Base-by-base conservation (phyloP, 176 grass and related monocot species). In the Guadua angustifolia region DNA sequence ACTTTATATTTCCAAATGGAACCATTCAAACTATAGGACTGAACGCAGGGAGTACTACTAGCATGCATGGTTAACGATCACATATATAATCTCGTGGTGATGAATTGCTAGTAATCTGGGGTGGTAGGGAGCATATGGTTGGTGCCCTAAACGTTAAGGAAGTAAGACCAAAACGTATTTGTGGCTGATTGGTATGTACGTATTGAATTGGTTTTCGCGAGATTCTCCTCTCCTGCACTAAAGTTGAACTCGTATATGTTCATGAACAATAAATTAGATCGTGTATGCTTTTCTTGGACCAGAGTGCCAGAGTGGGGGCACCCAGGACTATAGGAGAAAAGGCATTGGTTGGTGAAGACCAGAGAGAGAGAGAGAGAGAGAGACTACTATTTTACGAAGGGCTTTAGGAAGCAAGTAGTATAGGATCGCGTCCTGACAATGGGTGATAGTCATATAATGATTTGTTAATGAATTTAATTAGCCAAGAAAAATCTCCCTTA, bases 261-360 rank as follows among this genome's bases (percentile, higher is more conserved):
- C 67, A 29, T 36, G 24, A 63, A 22, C 49, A 77, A 69, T 69
- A 56, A 68, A 82, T 69, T 66, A 14, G 40, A 35, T 49, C 47
- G 58, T 72, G 67, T 21, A 61, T 73, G 58, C 49, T 84, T 73
- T 84, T 84, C 81, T 84, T 88, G 87, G 75, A 84, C 75, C 26
- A 79, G 81, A 40, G 21, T 46, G 85, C 62, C 78, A 51, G 40
- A n/a, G 79, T 83, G 79, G 43, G 79, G 74, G 36, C 24, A n/a
- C 44, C 44, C 5, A 63, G 18, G 55, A 63, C 73, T 47, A 45
- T 3, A 58, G 52, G 21, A 42, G 49, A 46, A 40, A 84, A 78
- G 62, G 38, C 49, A 17, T 8, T 69, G 50, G 75, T 84, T 80
- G 82, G 76, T 85, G 69, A 84, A 75, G 60, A 80, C 51, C 62